Base-by-base conservation (phyloP, 169 alveolate species). In the Cryptosporidium sp. region DNA sequence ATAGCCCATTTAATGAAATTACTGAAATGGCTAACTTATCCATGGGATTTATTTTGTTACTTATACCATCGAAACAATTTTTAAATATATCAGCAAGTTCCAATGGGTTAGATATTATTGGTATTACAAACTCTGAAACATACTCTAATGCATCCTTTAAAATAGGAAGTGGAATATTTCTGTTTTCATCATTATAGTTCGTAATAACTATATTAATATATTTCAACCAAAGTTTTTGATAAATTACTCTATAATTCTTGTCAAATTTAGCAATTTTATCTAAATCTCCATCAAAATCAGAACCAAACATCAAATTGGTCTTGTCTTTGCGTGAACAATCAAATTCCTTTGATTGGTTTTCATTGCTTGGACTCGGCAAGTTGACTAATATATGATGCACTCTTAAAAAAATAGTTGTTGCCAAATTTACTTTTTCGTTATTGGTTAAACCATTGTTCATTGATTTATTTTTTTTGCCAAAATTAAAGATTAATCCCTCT, bases 21-120 rank as follows among this genome's bases (percentile, higher is more conserved):
- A 65, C 75, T 1, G 89, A 80, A 14, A 80, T 44, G 12, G 89
- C 60, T 42, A 65, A 31, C 14, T 65, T 80, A 18, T 80, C 89
- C 68, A 80, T 60, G 0, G 52, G 48, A 45, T 62, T 51, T 2
- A 65, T 60, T 12, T 31, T 29, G 3, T 35, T 75, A 16, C 37
- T 29, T 10, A 62, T 18, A 7, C 89, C 89, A 62, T 80, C 75
- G 29, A 37, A 80, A n/a, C 60, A 62, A 23, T 33, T 65, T 42
- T 62, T 65, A 39, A 44, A 80, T 10, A 65, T 44, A 67, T 80
- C 89, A 5, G 89, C 89, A 4, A 80, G 73, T 14, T 80, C 89
- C 6, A 80, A 67, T 39, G 89, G 89, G 39, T 80, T 80, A 8
- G 89, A 62, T 21, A 80, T 62, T 37, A 62, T 42, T 3, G 75